Conservation (phyloP, 306 rosid genomes). For the Lotus japonicus region DNA sequence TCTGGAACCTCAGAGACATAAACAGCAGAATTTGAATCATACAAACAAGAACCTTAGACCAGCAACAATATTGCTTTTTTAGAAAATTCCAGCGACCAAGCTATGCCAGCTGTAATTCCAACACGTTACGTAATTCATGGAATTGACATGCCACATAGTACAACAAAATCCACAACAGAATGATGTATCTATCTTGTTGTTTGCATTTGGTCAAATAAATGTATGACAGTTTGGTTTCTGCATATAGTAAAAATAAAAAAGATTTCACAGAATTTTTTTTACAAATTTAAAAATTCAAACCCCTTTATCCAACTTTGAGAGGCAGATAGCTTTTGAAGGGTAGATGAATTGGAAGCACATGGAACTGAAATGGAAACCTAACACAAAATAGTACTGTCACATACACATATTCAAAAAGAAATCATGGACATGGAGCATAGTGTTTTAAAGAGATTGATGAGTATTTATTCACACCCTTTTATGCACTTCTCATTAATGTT, state of each 20-base stretch:
- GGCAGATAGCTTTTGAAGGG: constrained; percentile 72
- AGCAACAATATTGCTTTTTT: constrained; percentile 14
- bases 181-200: constrained; percentile 19
- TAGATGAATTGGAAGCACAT: constrained; percentile 43
- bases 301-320: constrained; percentile 31
- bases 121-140: constrained; percentile 40
- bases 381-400: constrained; percentile 20
- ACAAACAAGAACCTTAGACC: constrained; percentile 17
- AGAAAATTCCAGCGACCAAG: constrained; percentile 26
- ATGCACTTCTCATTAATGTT: constrained; percentile 3
- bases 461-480: constrained; percentile 2
- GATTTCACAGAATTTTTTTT: not conserved
- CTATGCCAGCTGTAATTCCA: constrained; percentile 24
- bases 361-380: constrained; percentile 38
- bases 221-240: constrained; percentile 18
- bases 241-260: too few species aligned
- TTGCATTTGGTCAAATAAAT: constrained; percentile 24
- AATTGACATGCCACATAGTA: constrained; percentile 8
- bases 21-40: not conserved
- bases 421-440: not conserved
- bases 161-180: constrained; percentile 7
- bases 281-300: not conserved
- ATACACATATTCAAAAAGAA: constrained; percentile 15
- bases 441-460: constrained; percentile 6
- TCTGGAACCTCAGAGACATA: constrained; percentile 3